These are phyloP conservation scores for Rosa persica DNA, from an alignment of 306 rosid genomes.

Conservation along the genomic window DNA sequence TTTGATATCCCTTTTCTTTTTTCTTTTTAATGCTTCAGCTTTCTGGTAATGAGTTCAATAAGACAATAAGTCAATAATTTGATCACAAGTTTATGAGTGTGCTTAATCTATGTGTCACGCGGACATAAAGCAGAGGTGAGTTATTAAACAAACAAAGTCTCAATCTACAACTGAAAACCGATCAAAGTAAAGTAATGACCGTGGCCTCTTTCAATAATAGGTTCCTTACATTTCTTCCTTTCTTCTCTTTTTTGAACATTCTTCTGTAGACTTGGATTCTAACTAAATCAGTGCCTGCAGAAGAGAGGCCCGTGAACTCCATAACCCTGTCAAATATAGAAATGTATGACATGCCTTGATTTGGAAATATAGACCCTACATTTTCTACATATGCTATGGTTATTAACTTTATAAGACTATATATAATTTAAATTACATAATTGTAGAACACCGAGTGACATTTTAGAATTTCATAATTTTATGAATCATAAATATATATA, in stretches of 20 bases:
- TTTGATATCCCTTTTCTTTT: not conserved
- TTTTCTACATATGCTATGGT: too few relatives aligned
- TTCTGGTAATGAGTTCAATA: not conserved
- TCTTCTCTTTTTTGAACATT: not conserved
- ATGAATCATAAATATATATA: too few relatives aligned
- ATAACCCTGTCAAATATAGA: not conserved
- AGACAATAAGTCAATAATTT: not conserved
- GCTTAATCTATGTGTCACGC: not conserved
- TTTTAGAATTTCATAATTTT: too few relatives aligned
- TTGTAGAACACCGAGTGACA: too few relatives aligned
- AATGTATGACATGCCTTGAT: not conserved
- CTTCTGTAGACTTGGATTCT: not conserved
- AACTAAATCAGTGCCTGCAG: not conserved
- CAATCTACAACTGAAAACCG: not conserved
- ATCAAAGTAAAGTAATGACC: not conserved
- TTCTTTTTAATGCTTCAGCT: not conserved
- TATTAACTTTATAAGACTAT: too few relatives aligned
- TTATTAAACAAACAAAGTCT: not conserved
- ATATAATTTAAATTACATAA: too few relatives aligned
- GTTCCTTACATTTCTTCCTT: not conserved
- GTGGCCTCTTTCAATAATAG: not conserved
- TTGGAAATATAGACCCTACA: not conserved
- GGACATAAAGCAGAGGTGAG: not conserved
- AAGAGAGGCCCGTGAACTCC: not conserved
- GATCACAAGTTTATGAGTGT: not conserved